A percentile compares a stretch with the other conserved stretches of the same genome.
phyloP scores from a whole-genome alignment of 495 filamentous ascomycete genomes.

The Aspergillus indologenus region DNA sequence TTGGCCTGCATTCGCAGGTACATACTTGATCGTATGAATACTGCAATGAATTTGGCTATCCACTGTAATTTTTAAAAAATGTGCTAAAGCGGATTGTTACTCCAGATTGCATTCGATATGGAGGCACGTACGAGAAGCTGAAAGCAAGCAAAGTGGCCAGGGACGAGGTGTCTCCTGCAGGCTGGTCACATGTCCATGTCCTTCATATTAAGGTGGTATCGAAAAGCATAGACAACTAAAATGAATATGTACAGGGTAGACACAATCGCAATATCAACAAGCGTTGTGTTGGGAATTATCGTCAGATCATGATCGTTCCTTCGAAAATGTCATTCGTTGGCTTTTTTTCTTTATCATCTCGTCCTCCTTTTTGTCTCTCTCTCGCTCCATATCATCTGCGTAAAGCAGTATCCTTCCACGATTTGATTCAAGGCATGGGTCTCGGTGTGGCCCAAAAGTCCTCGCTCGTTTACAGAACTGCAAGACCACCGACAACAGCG shows the following conservation, averaged over 20 bases:
- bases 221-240: neutral
- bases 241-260: neutral
- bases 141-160: no score
- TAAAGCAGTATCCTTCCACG: neutral
- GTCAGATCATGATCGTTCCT: neutral
- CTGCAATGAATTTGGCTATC: no score
- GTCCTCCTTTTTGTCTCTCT: neutral
- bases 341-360: neutral
- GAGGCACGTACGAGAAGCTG: no score
- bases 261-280: neutral
- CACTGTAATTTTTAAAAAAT: no score
- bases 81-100: no score
- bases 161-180: no score
- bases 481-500: slow-evolving; percentile 30
- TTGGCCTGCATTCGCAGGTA: no score
- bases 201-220: neutral
- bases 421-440: no score
- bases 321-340: neutral
- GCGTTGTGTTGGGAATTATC: neutral
- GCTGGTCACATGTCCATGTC: neutral
- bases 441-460: no score
- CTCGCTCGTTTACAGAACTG: slow-evolving; percentile 26
- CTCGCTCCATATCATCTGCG: neutral
- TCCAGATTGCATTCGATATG: no score
- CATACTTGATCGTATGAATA: no score